phyloP scores from a whole-genome alignment of 371 early-diverging fungal species.

The Lichtheimia corymbifera region DNA sequence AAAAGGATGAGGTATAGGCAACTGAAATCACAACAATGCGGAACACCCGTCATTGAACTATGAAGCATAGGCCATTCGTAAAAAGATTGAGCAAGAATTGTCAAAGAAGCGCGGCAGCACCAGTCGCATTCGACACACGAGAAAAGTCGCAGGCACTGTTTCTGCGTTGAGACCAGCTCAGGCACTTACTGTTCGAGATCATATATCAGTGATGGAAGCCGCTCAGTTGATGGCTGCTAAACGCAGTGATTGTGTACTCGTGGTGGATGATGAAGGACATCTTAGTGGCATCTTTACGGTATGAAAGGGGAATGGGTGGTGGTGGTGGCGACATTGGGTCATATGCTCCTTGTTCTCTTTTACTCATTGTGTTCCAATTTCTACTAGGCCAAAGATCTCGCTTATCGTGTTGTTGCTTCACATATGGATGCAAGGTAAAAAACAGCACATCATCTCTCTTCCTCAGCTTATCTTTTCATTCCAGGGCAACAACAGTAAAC shows the following conservation, averaged over 20 bases:
- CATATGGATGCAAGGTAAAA: conserved; percentile 49
- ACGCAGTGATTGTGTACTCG: conserved; percentile 87
- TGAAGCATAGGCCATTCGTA: conserved; percentile 60
- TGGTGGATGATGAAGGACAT: conserved; percentile 83
- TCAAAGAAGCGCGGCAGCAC: conserved; percentile 58
- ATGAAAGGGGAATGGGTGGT: conserved; percentile 18
- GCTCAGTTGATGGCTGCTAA: conserved; percentile 96
- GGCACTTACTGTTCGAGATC: conserved; percentile 85
- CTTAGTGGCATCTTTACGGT: conserved; percentile 90
- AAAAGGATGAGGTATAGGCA: conserved; percentile 45
- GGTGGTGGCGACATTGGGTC: no score
- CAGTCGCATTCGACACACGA: conserved; percentile 30
- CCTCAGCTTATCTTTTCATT: background rate
- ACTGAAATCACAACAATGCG: background rate
- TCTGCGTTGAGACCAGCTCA: conserved; percentile 81
- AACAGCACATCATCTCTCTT: background rate
- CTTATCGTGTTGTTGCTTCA: conserved; percentile 51
- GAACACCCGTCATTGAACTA: background rate
- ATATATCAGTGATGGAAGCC: conserved; percentile 83
- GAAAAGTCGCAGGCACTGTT: conserved; percentile 77
- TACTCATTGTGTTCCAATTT: background rate
- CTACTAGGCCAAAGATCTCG: conserved; percentile 50
- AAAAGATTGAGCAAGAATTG: conserved; percentile 69
- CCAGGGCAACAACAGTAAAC: conserved; percentile 73
- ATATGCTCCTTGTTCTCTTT: background rate